A percentile compares a stretch with the other conserved stretches of the same genome.
These are phyloP conservation scores for Sphagnum magellanicum DNA, from an alignment of 228 moss, liverwort and hornwort species.

Conservation along the genomic window DNA sequence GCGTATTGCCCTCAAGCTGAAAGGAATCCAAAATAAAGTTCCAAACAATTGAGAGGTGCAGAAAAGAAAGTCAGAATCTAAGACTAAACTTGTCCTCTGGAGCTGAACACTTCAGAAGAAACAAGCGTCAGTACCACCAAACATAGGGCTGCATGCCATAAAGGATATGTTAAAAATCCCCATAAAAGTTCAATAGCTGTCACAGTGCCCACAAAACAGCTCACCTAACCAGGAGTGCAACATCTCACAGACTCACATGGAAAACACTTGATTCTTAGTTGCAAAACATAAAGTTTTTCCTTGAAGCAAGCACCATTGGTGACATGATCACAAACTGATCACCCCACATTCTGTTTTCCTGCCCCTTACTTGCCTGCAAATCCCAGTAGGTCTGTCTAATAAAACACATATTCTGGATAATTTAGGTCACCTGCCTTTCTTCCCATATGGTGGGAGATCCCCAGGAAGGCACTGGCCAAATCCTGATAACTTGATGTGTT, in stretches of 20 bases:
- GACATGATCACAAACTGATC: conserved; percentile 38
- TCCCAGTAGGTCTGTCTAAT: conserved; percentile 32
- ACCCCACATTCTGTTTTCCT: conserved; percentile 20
- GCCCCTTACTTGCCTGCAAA: conserved; percentile 34
- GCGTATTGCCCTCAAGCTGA: no score
- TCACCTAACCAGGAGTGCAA: conserved; percentile 20
- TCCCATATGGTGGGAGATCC: conserved; percentile 13
- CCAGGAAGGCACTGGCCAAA: no score
- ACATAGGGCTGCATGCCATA: no score
- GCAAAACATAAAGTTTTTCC: conserved; percentile 28
- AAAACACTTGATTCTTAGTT: conserved; percentile 10
- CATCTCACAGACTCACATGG: conserved; percentile 26
- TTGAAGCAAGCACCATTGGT: conserved; percentile 24
- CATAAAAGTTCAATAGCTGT: conserved; percentile 17
- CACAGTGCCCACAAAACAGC: conserved; percentile 17
- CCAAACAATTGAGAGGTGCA: no score
- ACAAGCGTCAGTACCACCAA: no score
- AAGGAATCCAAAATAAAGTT: no score
- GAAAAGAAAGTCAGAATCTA: no score
- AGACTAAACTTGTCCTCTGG: no score
- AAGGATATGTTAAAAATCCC: conserved; percentile 6
- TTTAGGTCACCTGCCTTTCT: conserved; percentile 28
- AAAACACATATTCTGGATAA: conserved; percentile 42
- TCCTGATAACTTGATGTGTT: no score
- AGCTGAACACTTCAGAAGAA: no score